A percentile compares a stretch with the other conserved stretches of the same genome.
Evolutionary conservation across 2,329 filamentous ascomycete species (phyloP).

Genomic region (Colletotrichum filicis): DNA sequence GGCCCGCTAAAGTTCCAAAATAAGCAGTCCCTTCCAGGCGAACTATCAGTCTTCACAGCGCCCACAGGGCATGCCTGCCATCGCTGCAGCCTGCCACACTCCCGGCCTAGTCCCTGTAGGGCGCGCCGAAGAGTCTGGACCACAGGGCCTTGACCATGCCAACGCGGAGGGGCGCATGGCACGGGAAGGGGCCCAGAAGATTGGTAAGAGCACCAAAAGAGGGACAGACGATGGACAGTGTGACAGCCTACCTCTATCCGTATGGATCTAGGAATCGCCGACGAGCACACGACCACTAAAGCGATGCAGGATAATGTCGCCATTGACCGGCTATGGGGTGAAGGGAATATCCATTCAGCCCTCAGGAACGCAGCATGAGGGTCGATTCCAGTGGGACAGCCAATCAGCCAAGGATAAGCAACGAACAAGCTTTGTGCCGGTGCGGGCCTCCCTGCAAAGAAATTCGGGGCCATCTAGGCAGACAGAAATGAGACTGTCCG

Average conservation of each 20-base stretch:
- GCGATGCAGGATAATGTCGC: neutral
- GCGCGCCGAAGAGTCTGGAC: slow-evolving; percentile 8
- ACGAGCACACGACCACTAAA: slow-evolving; percentile 13
- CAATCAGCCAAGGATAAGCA: neutral
- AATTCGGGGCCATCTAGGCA: neutral
- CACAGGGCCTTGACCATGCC: neutral
- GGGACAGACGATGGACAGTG: neutral
- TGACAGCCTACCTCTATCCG: too few relatives aligned
- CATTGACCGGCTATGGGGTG: neutral
- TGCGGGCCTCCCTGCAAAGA: slow-evolving; percentile 13
- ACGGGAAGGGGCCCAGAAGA: neutral
- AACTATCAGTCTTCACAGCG: neutral
- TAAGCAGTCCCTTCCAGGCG: slow-evolving; percentile 6
- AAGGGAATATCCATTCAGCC: neutral
- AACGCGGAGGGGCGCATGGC: neutral
- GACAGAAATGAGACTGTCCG: neutral
- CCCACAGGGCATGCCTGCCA: neutral
- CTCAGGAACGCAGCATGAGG: neutral
- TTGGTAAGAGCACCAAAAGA: neutral
- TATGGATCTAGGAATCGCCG: neutral
- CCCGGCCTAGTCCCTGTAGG: slow-evolving; percentile 21
- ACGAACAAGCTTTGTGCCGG: slow-evolving; percentile 29
- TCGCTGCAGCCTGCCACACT: slow-evolving; percentile 8
- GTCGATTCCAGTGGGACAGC: neutral
- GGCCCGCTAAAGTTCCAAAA: slow-evolving; percentile 1